Evolutionary conservation across 73 alveolate genomes (phyloP).

Genomic region (Paraurostyla sp.): DNA sequence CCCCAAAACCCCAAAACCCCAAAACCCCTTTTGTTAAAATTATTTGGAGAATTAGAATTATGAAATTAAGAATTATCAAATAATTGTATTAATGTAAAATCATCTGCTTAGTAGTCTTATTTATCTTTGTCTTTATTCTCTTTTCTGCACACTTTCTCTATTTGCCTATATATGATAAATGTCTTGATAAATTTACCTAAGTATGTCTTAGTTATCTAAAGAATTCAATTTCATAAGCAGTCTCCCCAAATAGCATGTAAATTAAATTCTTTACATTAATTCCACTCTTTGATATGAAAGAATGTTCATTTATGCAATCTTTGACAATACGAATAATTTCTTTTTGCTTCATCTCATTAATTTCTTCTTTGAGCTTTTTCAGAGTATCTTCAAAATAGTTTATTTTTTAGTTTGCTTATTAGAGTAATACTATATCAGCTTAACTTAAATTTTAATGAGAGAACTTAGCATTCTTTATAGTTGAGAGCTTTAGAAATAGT

Average conservation of each 20-base stretch:
- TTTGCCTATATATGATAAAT: background rate
- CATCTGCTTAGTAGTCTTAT: background rate
- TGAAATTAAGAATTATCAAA: too few relatives aligned
- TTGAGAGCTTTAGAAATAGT: background rate
- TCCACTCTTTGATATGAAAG: background rate
- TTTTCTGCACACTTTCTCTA: constrained; percentile 36
- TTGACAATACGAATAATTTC: constrained; percentile 28
- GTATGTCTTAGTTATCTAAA: constrained; percentile 33
- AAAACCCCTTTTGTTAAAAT: too few relatives aligned
- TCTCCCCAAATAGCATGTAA: constrained; percentile 52
- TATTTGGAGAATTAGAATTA: too few relatives aligned
- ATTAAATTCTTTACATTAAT: constrained; percentile 15
- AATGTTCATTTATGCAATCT: constrained; percentile 37
- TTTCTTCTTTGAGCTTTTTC: background rate
- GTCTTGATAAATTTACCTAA: background rate
- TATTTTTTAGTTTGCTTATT: background rate
- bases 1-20: too few relatives aligned
- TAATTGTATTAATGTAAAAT: too few relatives aligned
- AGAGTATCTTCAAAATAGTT: constrained; percentile 29
- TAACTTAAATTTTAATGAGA: background rate
- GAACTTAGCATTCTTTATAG: background rate
- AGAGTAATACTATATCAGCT: background rate
- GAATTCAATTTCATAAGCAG: constrained; percentile 39
- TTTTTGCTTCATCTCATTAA: background rate
- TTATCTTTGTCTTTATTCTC: constrained; percentile 4